These are phyloP conservation scores for Hyaloperonospora arabidopsidis DNA, from an alignment of 352 stramenopile genomes.

Conservation along the genomic window DNA sequence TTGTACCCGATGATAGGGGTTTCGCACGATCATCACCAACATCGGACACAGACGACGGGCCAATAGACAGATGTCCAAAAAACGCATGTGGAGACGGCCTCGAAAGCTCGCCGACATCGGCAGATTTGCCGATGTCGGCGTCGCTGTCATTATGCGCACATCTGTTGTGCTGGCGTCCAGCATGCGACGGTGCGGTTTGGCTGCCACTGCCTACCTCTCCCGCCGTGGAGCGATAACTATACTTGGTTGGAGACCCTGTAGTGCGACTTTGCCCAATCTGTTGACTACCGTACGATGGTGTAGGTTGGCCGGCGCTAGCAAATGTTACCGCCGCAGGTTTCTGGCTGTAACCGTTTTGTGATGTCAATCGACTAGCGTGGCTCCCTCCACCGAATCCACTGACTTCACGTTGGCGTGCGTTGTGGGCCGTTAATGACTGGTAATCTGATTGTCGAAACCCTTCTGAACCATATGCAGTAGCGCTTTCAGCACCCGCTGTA, in stretches of 20 bases:
- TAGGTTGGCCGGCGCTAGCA: constrained; percentile 9
- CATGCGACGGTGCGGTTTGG: constrained; percentile 10
- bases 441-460: constrained; percentile 15
- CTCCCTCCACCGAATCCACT: constrained; percentile 13
- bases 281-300: constrained; percentile 9
- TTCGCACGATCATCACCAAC: constrained; percentile 11
- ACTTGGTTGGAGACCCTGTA: constrained; percentile 13
- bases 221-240: constrained; percentile 15
- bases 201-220: constrained; percentile 13
- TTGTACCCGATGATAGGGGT: constrained; percentile 6
- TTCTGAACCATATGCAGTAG: constrained; percentile 1
- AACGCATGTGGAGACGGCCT: constrained; percentile 20
- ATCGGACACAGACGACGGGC: constrained; percentile 5
- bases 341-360: constrained; percentile 15
- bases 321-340: constrained; percentile 13
- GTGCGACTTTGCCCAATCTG: constrained; percentile 16
- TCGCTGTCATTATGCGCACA: constrained; percentile 9
- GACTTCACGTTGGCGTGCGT: constrained; percentile 8
- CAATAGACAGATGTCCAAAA: constrained; percentile 15
- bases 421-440: constrained; percentile 23
- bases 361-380: constrained; percentile 11
- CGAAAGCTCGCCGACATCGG: constrained; percentile 11
- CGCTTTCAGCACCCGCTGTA: constrained; percentile 3
- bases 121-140: neutral
- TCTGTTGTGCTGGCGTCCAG: constrained; percentile 9